Base-by-base conservation (phyloP, 805 yeast genomes). In the Maudiozyma barnettii region DNA sequence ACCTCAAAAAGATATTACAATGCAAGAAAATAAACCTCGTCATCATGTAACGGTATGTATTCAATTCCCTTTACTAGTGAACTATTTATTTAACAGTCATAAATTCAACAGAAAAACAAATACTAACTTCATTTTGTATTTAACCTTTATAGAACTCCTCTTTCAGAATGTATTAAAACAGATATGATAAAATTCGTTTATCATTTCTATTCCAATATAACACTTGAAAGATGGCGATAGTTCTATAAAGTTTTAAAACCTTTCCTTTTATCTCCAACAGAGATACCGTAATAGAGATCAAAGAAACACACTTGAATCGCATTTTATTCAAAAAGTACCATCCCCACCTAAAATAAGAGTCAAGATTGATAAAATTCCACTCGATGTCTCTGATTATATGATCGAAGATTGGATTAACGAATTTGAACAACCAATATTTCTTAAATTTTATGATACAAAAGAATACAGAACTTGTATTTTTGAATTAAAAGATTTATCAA, bases 251-350 rank as follows among this genome's bases (percentile, higher is more conserved):
- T 23, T 23, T 5, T 5, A 23, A 23, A 23, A 23, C 26, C 26
- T 23, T 23, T 23, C 8, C 10, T 26, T 26, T 26, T 26, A 26
- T 26, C n/a, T n/a, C n/a, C n/a, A n/a, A n/a, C 30, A 26, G 30
- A 56, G 50, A 44, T 63, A 63, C 48, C 66, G 66, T 51, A 60
- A 64, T 41, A 58, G 68, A 46, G 67, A 64, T 49, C 48, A 61
- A 42, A 60, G 68, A 51, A 60, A 61, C 44, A 53, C 59, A 39
- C 46, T 62, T 23, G 65, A 57, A 6, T 50, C 55, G 14, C 51
- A 64, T 41, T 48, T 63, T 14, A 63, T 19, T 21, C 14, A 26
- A 26, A 38, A 29, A 13, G 30, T 18, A 30, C 16, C 20, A 14
- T 42, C 33, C n/a, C 50, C 52, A 4, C 52, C 54, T 16, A 58